Percentiles rank a stretch among this genome's conserved stretches.
Conservation (phyloP, 208 protist species). For the Leishmania major region DNA sequence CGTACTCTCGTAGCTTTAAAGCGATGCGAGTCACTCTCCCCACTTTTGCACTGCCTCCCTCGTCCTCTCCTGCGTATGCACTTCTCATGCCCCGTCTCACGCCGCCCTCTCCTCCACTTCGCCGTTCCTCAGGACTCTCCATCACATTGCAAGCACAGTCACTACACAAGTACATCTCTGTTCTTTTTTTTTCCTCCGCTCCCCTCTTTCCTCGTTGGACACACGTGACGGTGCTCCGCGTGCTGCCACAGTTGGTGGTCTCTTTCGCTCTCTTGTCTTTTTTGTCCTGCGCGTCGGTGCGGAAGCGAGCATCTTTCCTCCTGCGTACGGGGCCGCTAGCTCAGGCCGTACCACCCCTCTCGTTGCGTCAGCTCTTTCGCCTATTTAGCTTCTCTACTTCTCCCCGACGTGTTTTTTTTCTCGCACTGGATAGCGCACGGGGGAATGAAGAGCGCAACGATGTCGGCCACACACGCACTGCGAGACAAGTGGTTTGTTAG, state of each 20-base stretch:
- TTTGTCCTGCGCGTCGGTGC: too few relatives aligned
- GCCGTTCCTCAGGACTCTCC: neutral
- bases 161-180: constrained; percentile 1
- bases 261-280: neutral
- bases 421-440: neutral
- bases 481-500: constrained; percentile 85
- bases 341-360: neutral
- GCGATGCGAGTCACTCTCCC: neutral
- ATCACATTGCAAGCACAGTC: neutral
- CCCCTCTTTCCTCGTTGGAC: neutral
- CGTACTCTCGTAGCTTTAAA: neutral
- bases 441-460: constrained; percentile 5
- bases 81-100: neutral
- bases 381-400: neutral
- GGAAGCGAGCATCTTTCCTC: neutral
- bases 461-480: constrained; percentile 62
- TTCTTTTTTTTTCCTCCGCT: constrained; percentile 9
- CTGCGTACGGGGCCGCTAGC: neutral
- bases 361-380: neutral
- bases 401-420: neutral
- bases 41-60: neutral
- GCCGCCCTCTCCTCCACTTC: neutral
- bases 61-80: neutral
- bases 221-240: neutral
- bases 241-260: neutral